phyloP scores from a whole-genome alignment of 73 alveolate species.

The Stentor coeruleus region DNA sequence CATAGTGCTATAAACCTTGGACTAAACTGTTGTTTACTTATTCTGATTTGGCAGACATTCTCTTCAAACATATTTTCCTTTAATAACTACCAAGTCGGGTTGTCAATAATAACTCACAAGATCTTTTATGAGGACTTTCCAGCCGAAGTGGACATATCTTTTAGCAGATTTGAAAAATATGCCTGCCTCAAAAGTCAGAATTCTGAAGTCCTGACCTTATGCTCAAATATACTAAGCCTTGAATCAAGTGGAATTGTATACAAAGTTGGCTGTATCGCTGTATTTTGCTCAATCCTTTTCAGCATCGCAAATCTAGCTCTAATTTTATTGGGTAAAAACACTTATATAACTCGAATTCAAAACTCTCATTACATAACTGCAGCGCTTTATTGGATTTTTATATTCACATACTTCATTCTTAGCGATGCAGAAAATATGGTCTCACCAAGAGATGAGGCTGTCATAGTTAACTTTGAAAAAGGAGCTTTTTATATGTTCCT shows the following conservation, averaged over 20 bases:
- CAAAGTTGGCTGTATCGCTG: not conserved
- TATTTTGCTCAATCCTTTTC: not conserved
- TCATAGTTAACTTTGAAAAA: not conserved
- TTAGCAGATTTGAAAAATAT: not conserved
- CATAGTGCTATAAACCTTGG: not conserved
- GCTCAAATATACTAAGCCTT: not conserved
- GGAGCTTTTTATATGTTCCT: not conserved
- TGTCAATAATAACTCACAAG: not conserved
- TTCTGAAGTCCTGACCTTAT: not conserved
- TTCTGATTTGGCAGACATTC: not conserved
- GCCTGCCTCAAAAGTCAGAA: not conserved
- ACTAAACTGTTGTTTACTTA: too few relatives aligned
- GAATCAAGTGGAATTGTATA: not conserved
- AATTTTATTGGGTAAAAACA: not conserved
- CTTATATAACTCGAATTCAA: not conserved
- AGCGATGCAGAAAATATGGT: not conserved
- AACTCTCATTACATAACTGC: not conserved
- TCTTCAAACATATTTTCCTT: not conserved
- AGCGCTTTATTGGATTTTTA: not conserved
- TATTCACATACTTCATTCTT: not conserved
- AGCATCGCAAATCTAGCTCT: not conserved
- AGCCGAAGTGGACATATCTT: not conserved
- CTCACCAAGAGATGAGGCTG: not conserved
- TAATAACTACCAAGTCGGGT: not conserved
- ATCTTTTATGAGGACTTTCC: not conserved